Evolutionary conservation across 2,329 filamentous ascomycete genomes (phyloP).

Genomic region (Phialemoniopsis sp.): DNA sequence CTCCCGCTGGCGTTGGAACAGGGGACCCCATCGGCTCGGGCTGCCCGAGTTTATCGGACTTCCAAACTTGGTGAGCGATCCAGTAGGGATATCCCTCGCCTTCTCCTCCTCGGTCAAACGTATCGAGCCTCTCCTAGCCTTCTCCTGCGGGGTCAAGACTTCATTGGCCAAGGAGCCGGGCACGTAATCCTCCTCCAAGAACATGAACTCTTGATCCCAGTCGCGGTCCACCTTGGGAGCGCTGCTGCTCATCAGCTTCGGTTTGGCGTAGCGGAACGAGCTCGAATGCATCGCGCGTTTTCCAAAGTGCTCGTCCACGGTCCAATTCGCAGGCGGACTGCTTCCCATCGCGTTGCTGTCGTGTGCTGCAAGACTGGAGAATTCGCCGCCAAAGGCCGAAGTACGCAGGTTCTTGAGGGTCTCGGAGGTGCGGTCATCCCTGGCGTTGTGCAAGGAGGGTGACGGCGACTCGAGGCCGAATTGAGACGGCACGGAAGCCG

Average conservation of each 20-base stretch:
- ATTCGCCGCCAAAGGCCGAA: constrained; percentile 65
- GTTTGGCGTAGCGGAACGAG: constrained; percentile 52
- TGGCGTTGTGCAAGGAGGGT: constrained; percentile 62
- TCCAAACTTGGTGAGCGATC: constrained; percentile 7
- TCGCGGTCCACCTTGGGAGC: constrained; percentile 62
- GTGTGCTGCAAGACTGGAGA: constrained; percentile 29
- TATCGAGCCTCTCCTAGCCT: constrained; percentile 59
- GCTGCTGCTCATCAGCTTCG: constrained; percentile 65
- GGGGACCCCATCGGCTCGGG: constrained; percentile 56
- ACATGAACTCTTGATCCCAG: constrained; percentile 67
- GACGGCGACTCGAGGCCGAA: constrained; percentile 87
- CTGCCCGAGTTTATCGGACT: constrained; percentile 35
- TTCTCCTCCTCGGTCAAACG: constrained; percentile 38
- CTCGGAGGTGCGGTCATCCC: constrained; percentile 57
- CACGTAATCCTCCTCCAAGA: constrained; percentile 80
- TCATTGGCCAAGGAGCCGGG: constrained; percentile 65
- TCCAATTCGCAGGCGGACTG: constrained; percentile 37
- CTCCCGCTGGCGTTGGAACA: constrained; percentile 57
- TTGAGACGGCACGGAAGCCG: constrained; percentile 86
- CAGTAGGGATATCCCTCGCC: constrained; percentile 19
- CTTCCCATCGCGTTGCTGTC: constrained; percentile 19
- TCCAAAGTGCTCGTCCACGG: constrained; percentile 58
- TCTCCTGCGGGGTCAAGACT: constrained; percentile 62
- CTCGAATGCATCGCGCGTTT: constrained; percentile 69
- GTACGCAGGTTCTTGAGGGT: constrained; percentile 61